These are phyloP conservation scores for Aspergillus cavernicola DNA, from an alignment of 495 filamentous ascomycete genomes.

Conservation along the genomic window DNA sequence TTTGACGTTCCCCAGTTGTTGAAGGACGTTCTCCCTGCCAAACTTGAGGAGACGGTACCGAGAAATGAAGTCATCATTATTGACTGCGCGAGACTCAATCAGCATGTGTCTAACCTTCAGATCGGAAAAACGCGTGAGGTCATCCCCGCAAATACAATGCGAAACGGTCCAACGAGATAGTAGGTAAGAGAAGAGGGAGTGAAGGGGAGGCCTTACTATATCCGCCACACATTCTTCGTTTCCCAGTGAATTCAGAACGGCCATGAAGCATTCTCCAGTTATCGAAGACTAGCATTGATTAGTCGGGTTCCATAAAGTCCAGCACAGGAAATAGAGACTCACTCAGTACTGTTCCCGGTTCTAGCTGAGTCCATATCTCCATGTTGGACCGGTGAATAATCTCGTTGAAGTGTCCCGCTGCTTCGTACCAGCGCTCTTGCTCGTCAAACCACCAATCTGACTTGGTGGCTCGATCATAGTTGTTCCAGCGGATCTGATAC, in stretches of 20 bases:
- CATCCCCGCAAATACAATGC: neutral
- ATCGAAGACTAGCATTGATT: slow-evolving; percentile 67
- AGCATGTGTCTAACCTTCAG: slow-evolving; percentile 19
- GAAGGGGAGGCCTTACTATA: slow-evolving; percentile 57
- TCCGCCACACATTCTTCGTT: slow-evolving; percentile 81
- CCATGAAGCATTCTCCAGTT: slow-evolving; percentile 95
- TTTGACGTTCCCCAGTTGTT: slow-evolving; percentile 28
- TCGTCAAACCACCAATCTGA: slow-evolving; percentile 33
- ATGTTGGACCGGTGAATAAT: slow-evolving; percentile 50
- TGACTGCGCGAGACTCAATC: slow-evolving; percentile 48
- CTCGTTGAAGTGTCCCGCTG: slow-evolving; percentile 61
- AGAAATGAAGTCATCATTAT: slow-evolving; percentile 82
- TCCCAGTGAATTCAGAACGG: slow-evolving; percentile 72
- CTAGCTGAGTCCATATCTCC: slow-evolving; percentile 72
- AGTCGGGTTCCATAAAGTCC: neutral
- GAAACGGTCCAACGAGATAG: too few species aligned
- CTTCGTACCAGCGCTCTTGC: slow-evolving; percentile 67
- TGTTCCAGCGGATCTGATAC: slow-evolving; percentile 83
- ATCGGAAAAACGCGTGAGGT: too few species aligned
- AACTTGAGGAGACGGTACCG: slow-evolving; percentile 69
- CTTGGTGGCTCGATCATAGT: slow-evolving; percentile 70
- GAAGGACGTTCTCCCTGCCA: slow-evolving; percentile 50
- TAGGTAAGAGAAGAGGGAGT: too few species aligned
- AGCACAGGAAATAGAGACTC: slow-evolving; percentile 23
- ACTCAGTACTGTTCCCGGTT: slow-evolving; percentile 76